Conservation (phyloP, 2,329 filamentous ascomycete genomes). For the Claviceps cyperi region DNA sequence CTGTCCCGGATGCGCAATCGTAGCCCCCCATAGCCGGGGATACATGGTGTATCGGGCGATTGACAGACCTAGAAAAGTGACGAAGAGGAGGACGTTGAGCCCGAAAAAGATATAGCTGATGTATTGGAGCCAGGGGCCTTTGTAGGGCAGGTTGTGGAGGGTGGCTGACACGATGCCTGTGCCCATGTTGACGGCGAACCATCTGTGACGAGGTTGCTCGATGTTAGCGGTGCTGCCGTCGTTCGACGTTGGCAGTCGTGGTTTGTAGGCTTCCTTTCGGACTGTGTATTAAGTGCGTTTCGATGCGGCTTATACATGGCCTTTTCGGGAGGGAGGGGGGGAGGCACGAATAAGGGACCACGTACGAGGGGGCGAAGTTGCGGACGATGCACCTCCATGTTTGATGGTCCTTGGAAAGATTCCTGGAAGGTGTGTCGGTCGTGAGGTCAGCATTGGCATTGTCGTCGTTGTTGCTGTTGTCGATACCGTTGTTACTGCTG, state of each 20-base stretch:
- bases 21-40: constrained; percentile 48
- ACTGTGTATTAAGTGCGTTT: no score
- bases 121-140: constrained; percentile 40
- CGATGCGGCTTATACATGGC: no score
- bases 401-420: constrained; percentile 12
- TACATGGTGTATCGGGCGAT: constrained; percentile 48
- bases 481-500: neutral
- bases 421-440: constrained; percentile 14
- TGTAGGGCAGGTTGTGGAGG: constrained; percentile 46
- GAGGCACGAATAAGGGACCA: constrained; percentile 1
- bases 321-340: no score
- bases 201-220: constrained; percentile 19
- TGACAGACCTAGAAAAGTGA: constrained; percentile 36
- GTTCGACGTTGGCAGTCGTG: neutral
- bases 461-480: neutral
- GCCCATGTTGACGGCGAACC: constrained; percentile 50
- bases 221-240: neutral
- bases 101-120: constrained; percentile 46
- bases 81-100: constrained; percentile 45
- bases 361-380: constrained; percentile 41
- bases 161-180: constrained; percentile 53
- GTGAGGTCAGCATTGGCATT: no score
- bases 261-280: no score
- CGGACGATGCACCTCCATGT: constrained; percentile 32
- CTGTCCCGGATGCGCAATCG: constrained; percentile 53